Evolutionary conservation across 129 eudicot genomes (phyloP), one percentile per base, ranked within the genome.

Genomic region (Rutidosis leptorrhynchoides): DNA sequence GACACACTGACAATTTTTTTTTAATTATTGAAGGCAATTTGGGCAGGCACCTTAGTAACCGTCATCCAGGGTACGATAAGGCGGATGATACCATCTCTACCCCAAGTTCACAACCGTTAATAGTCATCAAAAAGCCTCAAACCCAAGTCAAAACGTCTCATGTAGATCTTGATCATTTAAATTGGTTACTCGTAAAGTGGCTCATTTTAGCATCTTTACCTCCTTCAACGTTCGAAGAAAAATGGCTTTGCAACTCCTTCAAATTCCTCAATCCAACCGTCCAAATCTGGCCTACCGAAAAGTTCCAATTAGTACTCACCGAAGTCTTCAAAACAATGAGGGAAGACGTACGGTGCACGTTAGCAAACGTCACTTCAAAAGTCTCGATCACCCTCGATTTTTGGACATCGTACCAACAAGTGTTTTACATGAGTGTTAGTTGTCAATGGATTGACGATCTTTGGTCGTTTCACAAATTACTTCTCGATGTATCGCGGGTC

Each of bases 11-110:
- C 10, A 3, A 57, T 51, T 70, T 59, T 42, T 42, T 51, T 45
- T 51, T 64, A 26, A 32, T 51, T 52, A 30, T 11, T 68, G 66
- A 77, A 92, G 98, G 98, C 64, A 92, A 92, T 82, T 80, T 92
- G 84, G 98, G 98, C 26, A 85, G 96, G 60, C 98, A 92, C 67
- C 98, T 92, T 66, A 82, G 95, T 83, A 88, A 80, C 70, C 95
- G 96, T 61, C 98, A 92, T 77, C 91, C 96, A 17, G 96, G 96
- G 64, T 92, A 92, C 68, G 96, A 92, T 78, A 88, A 80, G 23
- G 55, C 77, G 0, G 95, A 81, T 40, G 89, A 92, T 40, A 72
- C 37, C 35, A 45, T 82, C 72, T 58, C 76, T 63, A 74, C 64
- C 58, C 72, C 85, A 24, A 71, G 67, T 56, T 72, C 86, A 66